Conservation (phyloP, 1,284 basidiomycete species). For the Kalmanozyma brasiliensis region DNA sequence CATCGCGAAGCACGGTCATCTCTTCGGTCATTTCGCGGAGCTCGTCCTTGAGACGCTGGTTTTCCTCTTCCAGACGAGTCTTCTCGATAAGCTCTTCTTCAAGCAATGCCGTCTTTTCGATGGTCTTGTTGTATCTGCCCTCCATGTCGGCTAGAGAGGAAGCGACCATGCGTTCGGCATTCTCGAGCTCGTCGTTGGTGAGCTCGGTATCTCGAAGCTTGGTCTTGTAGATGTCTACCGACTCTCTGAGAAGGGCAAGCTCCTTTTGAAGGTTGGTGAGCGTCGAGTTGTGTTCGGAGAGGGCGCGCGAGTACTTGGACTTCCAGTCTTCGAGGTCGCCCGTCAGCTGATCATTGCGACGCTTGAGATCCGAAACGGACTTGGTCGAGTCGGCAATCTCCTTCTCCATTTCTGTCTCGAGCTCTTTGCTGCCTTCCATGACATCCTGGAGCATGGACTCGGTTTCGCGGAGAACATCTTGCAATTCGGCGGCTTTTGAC, state of each 20-base stretch:
- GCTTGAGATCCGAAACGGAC: constrained; percentile 48
- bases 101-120: constrained; percentile 95
- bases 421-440: constrained; percentile 63
- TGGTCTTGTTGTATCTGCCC: constrained; percentile 84
- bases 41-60: constrained; percentile 91
- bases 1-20: constrained; percentile 81
- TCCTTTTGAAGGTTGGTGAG: constrained; percentile 60
- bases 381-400: constrained; percentile 52
- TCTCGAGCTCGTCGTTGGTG: constrained; percentile 67
- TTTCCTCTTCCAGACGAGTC: constrained; percentile 87
- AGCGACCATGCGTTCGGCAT: constrained; percentile 76
- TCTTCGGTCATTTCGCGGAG: constrained; percentile 88
- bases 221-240: constrained; percentile 63
- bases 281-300: constrained; percentile 60
- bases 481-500: constrained; percentile 57
- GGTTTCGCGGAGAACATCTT: constrained; percentile 59
- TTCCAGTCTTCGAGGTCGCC: constrained; percentile 65
- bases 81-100: constrained; percentile 97
- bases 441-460: constrained; percentile 62
- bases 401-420: constrained; percentile 65
- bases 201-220: constrained; percentile 65
- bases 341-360: constrained; percentile 53
- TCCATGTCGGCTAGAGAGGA: constrained; percentile 92
- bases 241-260: constrained; percentile 51
- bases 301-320: constrained; percentile 60